These are phyloP conservation scores for Leucaena leucocephala DNA, from an alignment of 306 rosid genomes.

Conservation along the genomic window DNA sequence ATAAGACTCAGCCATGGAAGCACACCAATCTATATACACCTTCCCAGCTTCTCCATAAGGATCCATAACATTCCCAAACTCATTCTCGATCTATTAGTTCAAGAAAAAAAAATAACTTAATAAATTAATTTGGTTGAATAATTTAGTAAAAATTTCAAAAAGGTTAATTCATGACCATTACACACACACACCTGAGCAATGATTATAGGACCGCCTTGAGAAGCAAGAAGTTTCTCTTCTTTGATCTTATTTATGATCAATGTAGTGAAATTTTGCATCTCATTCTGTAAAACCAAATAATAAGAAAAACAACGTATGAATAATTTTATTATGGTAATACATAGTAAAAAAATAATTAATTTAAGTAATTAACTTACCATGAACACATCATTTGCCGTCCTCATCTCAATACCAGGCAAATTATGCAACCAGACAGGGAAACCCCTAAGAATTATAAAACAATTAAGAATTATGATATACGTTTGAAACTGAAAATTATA, in stretches of 20 bases:
- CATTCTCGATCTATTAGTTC: constrained; percentile 54
- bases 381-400: too few relatives aligned
- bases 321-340: too few relatives aligned
- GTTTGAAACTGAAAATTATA: too few relatives aligned
- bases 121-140: too few relatives aligned
- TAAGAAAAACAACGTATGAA: not conserved
- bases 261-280: constrained; percentile 53
- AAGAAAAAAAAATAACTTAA: too few relatives aligned
- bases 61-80: constrained; percentile 54
- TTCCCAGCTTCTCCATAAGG: constrained; percentile 59
- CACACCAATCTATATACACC: constrained; percentile 57
- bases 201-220: constrained; percentile 40
- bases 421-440: constrained; percentile 66
- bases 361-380: not conserved
- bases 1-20: constrained; percentile 50
- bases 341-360: not conserved
- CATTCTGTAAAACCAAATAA: constrained; percentile 34
- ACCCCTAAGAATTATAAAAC: constrained; percentile 38
- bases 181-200: constrained; percentile 46
- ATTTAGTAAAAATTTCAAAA: too few relatives aligned
- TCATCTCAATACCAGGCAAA: too few relatives aligned
- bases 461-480: too few relatives aligned
- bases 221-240: constrained; percentile 55
- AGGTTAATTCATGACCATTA: too few relatives aligned
- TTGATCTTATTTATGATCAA: constrained; percentile 51